Base-by-base conservation (phyloP, 306 rosid genomes). In the Astragalus glycyphyllos region DNA sequence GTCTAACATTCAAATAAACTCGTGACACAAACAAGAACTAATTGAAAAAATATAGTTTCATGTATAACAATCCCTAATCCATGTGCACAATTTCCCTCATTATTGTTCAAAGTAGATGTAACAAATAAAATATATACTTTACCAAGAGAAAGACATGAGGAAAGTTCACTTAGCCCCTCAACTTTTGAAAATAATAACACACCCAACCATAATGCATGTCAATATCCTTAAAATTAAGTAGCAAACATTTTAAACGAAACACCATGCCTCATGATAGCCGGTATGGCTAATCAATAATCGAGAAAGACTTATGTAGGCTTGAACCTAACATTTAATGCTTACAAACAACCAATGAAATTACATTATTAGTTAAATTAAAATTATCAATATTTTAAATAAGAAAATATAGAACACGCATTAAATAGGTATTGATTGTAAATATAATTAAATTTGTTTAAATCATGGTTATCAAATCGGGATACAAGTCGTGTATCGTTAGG, bases 1-100 rank as follows among this genome's bases (percentile, higher is more conserved):
- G 65, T 78, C 14, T 31, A 65, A 77, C 37, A 74, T 58, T 49
- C 34, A 59, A 74, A 77, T 55, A 72, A 75, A 71, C 66, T 16
- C 15, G 32, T 62, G 40, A 79, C 34, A 38, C 48, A 15, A 44
- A 71, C 53, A 58, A 68, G 46, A 54, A 45, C 15, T 61, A 61
- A 69, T 49, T 49, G 40, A 69, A 80, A 54, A 44, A 23, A 53
- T 16, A 34, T 4, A 72, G 59, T 71, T 60, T 7, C 77, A 31
- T 35, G 53, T 41, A 72, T 69, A 73, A 8, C 67, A 72, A 47
- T 41, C 71, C 23, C 31, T 35, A 49, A 54, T 40, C 53, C 56
- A 34, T 55, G 55, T 62, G 38, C 72, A 77, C 65, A 73, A 32
- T 74, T 73, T 57, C 40, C 79, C 48, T 37, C 54, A 48, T 48